Evolutionary conservation across 2,329 filamentous ascomycete genomes (phyloP).

Genomic region (Cercospora sojina): DNA sequence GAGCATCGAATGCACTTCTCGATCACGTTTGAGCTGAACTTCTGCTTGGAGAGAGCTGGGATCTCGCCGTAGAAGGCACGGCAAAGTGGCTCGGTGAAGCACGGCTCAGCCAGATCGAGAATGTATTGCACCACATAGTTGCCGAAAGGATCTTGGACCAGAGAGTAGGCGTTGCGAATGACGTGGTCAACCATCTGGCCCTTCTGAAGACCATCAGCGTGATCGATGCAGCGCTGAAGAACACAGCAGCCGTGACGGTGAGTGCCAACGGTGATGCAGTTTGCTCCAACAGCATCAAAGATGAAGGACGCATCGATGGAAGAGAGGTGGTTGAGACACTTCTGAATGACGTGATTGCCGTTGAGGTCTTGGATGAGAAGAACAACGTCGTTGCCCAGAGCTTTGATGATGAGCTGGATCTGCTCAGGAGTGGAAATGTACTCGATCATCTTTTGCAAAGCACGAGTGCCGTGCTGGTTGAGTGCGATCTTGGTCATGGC

Average conservation of each 20-base stretch:
- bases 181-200: constrained; percentile 81
- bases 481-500: constrained; percentile 91
- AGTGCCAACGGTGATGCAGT: constrained; percentile 89
- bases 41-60: constrained; percentile 79
- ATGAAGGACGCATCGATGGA: constrained; percentile 89
- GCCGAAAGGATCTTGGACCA: constrained; percentile 95
- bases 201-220: constrained; percentile 88
- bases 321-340: constrained; percentile 92
- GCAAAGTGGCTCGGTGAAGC: constrained; percentile 87
- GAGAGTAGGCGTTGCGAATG: constrained; percentile 78
- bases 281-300: constrained; percentile 84
- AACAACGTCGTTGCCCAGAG: constrained; percentile 80
- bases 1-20: constrained; percentile 88
- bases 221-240: constrained; percentile 95
- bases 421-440: constrained; percentile 85
- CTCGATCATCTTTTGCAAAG: constrained; percentile 99
- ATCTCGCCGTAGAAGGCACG: constrained; percentile 73
- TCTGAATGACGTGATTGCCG: constrained; percentile 98
- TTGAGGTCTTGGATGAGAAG: constrained; percentile 96
- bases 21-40: constrained; percentile 98
- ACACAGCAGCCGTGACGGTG: constrained; percentile 98
- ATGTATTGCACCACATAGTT: constrained; percentile 99
- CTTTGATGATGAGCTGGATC: constrained; percentile 81
- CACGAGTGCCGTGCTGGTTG: constrained; percentile 95
- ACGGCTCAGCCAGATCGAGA: constrained; percentile 80